Percentiles rank a stretch among this genome's conserved stretches.
Conservation (phyloP, 78 protist species). For the Tieghemostelium lacteum region DNA sequence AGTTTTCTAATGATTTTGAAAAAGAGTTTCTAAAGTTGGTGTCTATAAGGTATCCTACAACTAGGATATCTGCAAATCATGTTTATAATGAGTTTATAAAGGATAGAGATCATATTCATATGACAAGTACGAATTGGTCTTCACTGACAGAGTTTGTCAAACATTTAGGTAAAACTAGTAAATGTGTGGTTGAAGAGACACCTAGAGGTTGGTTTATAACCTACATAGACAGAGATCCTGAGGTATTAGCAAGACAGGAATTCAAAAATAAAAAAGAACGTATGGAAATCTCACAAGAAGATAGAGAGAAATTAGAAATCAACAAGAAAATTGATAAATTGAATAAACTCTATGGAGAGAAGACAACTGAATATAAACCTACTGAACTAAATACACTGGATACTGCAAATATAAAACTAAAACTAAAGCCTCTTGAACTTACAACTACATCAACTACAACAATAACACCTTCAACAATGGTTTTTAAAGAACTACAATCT, state of each 20-base stretch:
- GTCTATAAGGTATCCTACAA: conserved; percentile 75
- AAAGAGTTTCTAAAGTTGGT: conserved; percentile 81
- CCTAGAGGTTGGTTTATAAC: conserved; percentile 92
- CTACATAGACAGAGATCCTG: conserved; percentile 89
- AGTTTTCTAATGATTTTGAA: conserved; percentile 89
- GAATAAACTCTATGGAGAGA: neutral
- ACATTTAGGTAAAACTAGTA: conserved; percentile 87
- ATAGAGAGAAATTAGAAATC: conserved; percentile 53
- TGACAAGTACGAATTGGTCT: conserved; percentile 90
- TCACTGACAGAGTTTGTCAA: conserved; percentile 88
- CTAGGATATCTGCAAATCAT: conserved; percentile 84
- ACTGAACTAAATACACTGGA: conserved; percentile 4
- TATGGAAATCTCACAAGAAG: conserved; percentile 56
- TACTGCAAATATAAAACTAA: neutral
- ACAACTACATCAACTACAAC: neutral
- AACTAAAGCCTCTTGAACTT: neutral
- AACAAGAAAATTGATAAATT: conserved; percentile 54
- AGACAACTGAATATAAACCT: neutral
- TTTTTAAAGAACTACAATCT: neutral
- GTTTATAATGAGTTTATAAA: conserved; percentile 87
- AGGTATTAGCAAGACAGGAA: neutral
- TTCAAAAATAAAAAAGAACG: conserved; percentile 16
- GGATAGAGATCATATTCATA: conserved; percentile 90
- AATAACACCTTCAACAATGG: neutral
- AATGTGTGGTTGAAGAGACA: conserved; percentile 91